Evolutionary conservation across 176 grass and related monocot genomes (phyloP), one percentile per base, ranked within the genome.

Genomic region (Dactylis glomerata): DNA sequence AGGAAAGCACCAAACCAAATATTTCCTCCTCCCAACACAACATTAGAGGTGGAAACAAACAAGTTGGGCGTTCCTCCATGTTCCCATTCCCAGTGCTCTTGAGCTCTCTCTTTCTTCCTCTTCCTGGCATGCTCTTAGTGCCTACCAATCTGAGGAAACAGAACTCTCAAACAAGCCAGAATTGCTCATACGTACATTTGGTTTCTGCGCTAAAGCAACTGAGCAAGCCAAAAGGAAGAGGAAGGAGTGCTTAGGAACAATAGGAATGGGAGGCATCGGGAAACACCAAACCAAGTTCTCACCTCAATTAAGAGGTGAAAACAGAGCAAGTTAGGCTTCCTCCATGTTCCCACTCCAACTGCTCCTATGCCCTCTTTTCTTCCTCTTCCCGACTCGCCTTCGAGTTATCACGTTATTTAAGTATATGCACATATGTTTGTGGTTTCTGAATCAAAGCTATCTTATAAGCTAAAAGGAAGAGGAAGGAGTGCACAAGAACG

Each of bases 31-130:
- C 50, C 50, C 17, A 71, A 46, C 49, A 64, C 14, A 64, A 64
- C 28, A 33, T 27, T 68, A 83, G n/a, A 32, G 59, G 37, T 56
- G 71, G 47, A 76, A 76, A 56, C 57, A 67, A 58, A 27, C 1
- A 58, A 46, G 27, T 32, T 76, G 34, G 73, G 55, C 27, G 55
- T 82, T 91, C 80, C 76, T 76, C 81, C 87, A 88, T 80, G 87
- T 88, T 88, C 81, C 75, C 75, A 88, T 66, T 84, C 81, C 87
- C 46, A 88, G 9, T 56, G 55, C 75, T 66, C 75, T 88, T 73
- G 63, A 56, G 57, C 44, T 0, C 52, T 88, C 86, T 83, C 55
- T 79, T 71, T 83, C 73, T 78, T 88, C 75, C 81, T 65, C 75
- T 88, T 84, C 55, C 81, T 5, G 37, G 13, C 75, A 74, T 56